phyloP scores from a whole-genome alignment of 257 asterid species.

The Capsicum rhomboideum region DNA sequence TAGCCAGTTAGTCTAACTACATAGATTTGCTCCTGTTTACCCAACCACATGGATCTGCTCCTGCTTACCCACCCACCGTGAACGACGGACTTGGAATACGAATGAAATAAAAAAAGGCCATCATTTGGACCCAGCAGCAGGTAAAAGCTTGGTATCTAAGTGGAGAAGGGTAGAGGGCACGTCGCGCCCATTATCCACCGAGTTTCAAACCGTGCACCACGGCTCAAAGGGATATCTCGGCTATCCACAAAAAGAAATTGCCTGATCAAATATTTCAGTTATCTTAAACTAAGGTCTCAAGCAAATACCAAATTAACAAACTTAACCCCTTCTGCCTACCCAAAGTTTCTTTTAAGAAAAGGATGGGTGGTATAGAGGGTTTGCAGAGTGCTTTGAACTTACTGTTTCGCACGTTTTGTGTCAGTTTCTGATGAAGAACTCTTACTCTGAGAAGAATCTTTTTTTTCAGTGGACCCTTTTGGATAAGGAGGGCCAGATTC shows the following conservation, averaged over 20 bases:
- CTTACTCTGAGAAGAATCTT: conserved; percentile 46
- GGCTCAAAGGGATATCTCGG: not conserved
- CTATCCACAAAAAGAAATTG: not conserved
- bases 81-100: not conserved
- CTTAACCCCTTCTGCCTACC: not conserved
- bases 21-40: not conserved
- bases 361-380: not conserved
- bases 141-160: not conserved
- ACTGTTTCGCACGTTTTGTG: conserved; percentile 92
- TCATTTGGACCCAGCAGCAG: not conserved
- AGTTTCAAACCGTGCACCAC: not conserved
- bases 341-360: not conserved
- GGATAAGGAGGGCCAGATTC: conserved; percentile 48
- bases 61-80: not conserved
- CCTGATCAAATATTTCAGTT: not conserved
- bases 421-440: conserved; percentile 60
- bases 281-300: not conserved
- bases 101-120: not conserved
- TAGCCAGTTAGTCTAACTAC: not conserved
- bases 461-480: conserved; percentile 46
- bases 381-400: conserved; percentile 26
- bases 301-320: not conserved
- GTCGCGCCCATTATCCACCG: not conserved
- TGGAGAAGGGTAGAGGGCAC: not conserved
- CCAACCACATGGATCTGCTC: not conserved